These are phyloP conservation scores for Russula abietina DNA, from an alignment of 768 basidiomycete species.

Conservation along the genomic window DNA sequence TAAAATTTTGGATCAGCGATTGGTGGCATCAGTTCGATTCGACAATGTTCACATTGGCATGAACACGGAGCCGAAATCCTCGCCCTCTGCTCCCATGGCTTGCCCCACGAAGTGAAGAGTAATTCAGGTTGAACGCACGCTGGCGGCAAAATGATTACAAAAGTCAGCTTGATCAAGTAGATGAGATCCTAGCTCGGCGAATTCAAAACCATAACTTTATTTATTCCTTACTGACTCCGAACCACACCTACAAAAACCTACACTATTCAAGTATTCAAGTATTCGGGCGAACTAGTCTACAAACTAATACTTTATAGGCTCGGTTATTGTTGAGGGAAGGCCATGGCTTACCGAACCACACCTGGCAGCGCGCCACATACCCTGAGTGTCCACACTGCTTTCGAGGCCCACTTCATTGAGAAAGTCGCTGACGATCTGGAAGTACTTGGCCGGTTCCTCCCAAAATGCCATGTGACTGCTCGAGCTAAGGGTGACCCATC, in stretches of 20 bases:
- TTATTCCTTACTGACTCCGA: background rate
- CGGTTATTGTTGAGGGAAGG: background rate
- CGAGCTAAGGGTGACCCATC: conserved; percentile 20
- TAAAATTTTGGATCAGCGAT: too few species aligned
- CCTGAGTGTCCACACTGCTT: background rate
- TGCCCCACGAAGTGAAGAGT: background rate
- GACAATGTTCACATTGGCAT: background rate
- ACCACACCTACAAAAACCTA: background rate
- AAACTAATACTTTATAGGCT: background rate
- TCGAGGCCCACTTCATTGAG: background rate
- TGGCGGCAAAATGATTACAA: background rate
- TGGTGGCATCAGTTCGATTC: background rate
- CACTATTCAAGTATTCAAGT: too few species aligned
- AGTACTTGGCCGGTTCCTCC: conserved; percentile 24
- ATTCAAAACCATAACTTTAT: background rate
- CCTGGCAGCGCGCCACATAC: background rate
- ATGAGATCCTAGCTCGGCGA: background rate
- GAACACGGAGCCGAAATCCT: background rate
- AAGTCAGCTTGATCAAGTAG: background rate
- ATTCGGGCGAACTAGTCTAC: background rate
- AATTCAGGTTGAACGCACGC: background rate
- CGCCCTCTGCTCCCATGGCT: background rate
- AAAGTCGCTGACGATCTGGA: conserved; percentile 20
- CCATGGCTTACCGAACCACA: background rate
- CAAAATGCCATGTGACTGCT: conserved; percentile 24